phyloP scores from a whole-genome alignment of 2,329 filamentous ascomycete species.

The Pseudogymnoascus sp. region DNA sequence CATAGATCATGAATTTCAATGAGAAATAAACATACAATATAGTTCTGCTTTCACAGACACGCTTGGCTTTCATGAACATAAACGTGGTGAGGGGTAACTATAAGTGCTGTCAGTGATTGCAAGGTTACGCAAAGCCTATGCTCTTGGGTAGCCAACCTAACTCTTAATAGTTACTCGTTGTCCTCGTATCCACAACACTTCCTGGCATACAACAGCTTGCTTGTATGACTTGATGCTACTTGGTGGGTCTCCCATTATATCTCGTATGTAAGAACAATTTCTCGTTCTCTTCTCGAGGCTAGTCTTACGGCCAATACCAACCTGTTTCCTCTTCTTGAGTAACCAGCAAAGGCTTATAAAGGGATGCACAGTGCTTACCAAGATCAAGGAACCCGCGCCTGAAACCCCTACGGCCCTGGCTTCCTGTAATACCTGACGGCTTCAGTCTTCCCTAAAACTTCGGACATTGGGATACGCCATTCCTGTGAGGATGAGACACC shows the following conservation, averaged over 20 bases:
- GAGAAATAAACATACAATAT: not conserved
- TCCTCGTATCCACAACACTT: not conserved
- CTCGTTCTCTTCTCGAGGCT: not conserved
- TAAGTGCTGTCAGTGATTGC: not conserved
- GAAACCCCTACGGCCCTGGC: not conserved
- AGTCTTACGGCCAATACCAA: not conserved
- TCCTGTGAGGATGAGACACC: not conserved
- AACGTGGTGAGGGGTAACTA: not conserved
- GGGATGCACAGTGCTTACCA: not conserved
- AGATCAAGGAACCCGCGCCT: not conserved
- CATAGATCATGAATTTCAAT: not conserved
- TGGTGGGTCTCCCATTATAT: not conserved
- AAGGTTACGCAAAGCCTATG: not conserved
- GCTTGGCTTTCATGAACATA: not conserved
- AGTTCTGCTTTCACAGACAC: not conserved
- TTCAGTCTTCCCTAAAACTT: no score
- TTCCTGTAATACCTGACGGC: not conserved
- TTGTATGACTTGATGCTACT: not conserved
- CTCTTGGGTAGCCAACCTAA: not conserved
- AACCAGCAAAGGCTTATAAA: not conserved
- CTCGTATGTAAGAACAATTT: not conserved
- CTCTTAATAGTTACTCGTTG: not conserved
- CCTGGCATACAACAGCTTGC: not conserved
- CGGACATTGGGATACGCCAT: not conserved
- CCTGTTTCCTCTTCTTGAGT: not conserved